Evolutionary conservation across 2,329 filamentous ascomycete genomes (phyloP).

Genomic region (Talaromyces sp.): DNA sequence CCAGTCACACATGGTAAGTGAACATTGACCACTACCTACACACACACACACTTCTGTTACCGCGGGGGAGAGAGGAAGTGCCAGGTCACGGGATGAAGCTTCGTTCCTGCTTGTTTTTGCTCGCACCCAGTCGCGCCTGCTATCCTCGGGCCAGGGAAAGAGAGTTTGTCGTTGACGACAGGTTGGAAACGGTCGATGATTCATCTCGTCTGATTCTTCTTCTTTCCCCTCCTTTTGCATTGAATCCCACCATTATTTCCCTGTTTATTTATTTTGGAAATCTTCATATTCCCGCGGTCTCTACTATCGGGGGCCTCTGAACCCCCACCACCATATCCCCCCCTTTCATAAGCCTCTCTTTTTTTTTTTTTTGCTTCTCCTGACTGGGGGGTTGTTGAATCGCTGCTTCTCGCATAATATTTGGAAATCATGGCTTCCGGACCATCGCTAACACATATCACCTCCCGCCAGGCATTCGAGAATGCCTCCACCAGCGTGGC

Average conservation of each 20-base stretch:
- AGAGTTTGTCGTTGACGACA: not conserved
- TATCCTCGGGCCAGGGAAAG: not conserved
- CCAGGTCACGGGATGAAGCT: slow-evolving; percentile 1
- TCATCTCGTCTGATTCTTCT: not conserved
- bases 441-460: slow-evolving; percentile 8
- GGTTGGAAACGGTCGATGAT: not conserved
- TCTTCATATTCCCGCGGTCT: too few relatives aligned
- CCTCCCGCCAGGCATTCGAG: slow-evolving; percentile 78
- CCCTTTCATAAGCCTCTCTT: not conserved
- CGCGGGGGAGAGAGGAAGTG: not conserved
- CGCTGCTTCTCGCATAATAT: not conserved
- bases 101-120: slow-evolving; percentile 4
- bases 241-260: not conserved
- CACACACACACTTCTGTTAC: not conserved
- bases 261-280: too few relatives aligned
- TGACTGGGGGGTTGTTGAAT: not conserved
- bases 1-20: slow-evolving; percentile 59
- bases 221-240: not conserved
- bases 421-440: slow-evolving; percentile 5
- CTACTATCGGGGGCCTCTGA: not conserved
- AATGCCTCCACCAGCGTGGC: slow-evolving; percentile 98
- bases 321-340: not conserved
- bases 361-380: not conserved
- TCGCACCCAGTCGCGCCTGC: not conserved
- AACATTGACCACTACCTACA: slow-evolving; percentile 1